Evolutionary conservation across 768 basidiomycete genomes (phyloP), one percentile per base, ranked within the genome.

Genomic region (Podaxis pistillaris): DNA sequence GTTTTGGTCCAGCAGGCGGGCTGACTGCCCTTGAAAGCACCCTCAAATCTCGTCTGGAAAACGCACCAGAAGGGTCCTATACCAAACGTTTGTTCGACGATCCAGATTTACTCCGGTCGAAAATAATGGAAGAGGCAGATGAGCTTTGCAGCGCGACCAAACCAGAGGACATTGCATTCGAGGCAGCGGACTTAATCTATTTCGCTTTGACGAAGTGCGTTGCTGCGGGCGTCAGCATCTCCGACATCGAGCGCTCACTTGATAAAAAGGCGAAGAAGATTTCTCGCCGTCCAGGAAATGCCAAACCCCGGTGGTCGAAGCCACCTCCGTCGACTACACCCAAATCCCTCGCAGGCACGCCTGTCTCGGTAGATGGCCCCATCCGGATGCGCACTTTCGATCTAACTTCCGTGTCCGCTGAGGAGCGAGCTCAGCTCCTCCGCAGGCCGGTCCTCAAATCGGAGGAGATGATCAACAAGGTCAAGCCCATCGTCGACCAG

Each of bases 61-160:
- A 84, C 26, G 94, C 96, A 0, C 95, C 95, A 0, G 88, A 88
- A 67, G 95, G 94, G 4, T 95, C 93, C 0, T 99, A 99, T 75
- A 98, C 97, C 17, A 86, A 83, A 56, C 80, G 93, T 58, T 77
- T 99, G 28, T 97, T 98, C 75, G 80, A 83, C 47, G 93, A 98
- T 71, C 77, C 88, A 4, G 83, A 81, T 51, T 81, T 99, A n/a
- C 79, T 98, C 50, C 84, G 81, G 51, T 89, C 94, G 56, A 99
- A 99, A 80, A 94, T 99, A 66, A 93, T 91, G 88, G 97, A 99
- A 75, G 97, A 99, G 73, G 97, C 97, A 0, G 93, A 96, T 68
- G 97, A 99, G 74, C 83, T 99, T n/a, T 96, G 94, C 72, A 81
- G 81, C 17, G 93, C 93, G 24, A 79, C 86, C 67, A 85, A 86